Evolutionary conservation across 495 filamentous ascomycete species (phyloP), one percentile per base, ranked within the genome.

Genomic region (Aspergillus nanangensis): DNA sequence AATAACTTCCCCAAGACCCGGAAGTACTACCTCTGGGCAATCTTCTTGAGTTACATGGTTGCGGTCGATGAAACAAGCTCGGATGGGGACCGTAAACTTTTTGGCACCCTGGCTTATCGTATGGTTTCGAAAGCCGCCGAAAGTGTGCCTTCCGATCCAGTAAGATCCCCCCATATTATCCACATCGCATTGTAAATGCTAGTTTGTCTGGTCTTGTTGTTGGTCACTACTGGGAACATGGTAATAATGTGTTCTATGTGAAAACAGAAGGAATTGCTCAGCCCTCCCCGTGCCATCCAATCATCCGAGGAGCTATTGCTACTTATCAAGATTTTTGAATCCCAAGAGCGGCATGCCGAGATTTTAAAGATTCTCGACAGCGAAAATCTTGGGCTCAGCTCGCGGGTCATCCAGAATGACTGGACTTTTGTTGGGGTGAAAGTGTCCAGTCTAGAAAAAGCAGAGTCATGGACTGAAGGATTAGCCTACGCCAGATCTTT

Each of bases 1-100:
- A 82, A 71, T 51, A 76, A 73, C 48, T 82, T 78, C 37, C 71
- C 79, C 2, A 71, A 74, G 42, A 65, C 71, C 15, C 66, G 79
- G 18, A 72, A 78, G 31, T 82, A 80, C 47, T 74, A 75, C 50
- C 76, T 81, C 46, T 79, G 78, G 74, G 75, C 78, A 10, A 77
- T 81, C 18, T 67, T 82, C 41, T 63, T 73, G 27, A 73, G 66
- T 25, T 63, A 75, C 40, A 54, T 79, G 34, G 51, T 69, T 19
- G 59, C 71, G 18, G 51, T 54, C 13, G 58, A 66, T 45, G 40
- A 59, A 9, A 32, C 61, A 11, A 69, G 66, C 42, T 71, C 66
- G 14, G 72, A 75, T 4, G 47, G 55, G n/a, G 76, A 82, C 13
- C 64, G 68, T 25, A 76, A 77, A 50, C 53, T 83, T 1, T 81